Percentiles rank a stretch among this genome's conserved stretches.
phyloP scores from a whole-genome alignment of 2,329 filamentous ascomycete species.

The Pseudocercospora pini-densiflorae region DNA sequence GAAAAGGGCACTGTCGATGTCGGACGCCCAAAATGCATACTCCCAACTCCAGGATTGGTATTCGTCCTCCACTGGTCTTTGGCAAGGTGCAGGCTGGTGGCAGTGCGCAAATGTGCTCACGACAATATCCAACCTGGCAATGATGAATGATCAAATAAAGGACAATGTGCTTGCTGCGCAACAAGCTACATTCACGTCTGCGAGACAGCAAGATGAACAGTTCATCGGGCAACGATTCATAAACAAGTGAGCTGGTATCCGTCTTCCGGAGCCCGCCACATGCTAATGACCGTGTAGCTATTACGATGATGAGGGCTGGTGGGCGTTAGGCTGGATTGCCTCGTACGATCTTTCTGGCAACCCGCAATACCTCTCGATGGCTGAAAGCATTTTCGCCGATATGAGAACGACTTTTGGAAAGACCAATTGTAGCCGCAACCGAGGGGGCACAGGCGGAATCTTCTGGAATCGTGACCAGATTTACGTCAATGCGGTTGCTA shows the following conservation, averaged over 20 bases:
- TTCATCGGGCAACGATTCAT: neutral
- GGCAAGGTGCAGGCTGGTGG: constrained; percentile 14
- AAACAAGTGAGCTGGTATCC: neutral
- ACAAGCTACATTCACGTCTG: neutral
- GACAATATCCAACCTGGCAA: constrained; percentile 5
- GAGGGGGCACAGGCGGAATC: constrained; percentile 42
- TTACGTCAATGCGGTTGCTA: constrained; percentile 59
- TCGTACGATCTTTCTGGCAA: constrained; percentile 58
- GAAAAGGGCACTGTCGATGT: constrained; percentile 9
- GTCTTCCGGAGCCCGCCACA: neutral
- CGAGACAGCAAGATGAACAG: neutral
- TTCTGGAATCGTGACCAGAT: constrained; percentile 52
- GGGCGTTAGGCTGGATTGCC: constrained; percentile 58
- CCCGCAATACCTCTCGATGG: constrained; percentile 50
- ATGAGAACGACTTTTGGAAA: constrained; percentile 49
- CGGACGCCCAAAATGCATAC: constrained; percentile 7
- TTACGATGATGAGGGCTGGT: constrained; percentile 60
- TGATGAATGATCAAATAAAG: neutral
- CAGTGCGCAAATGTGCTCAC: constrained; percentile 4
- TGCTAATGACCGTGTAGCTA: constrained; percentile 41
- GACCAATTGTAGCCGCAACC: constrained; percentile 37
- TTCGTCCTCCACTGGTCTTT: constrained; percentile 2
- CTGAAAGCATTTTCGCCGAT: constrained; percentile 54
- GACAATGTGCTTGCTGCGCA: neutral
- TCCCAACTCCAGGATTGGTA: constrained; percentile 15